Evolutionary conservation across 208 protist species (phyloP).

Genomic region (Crithidia fasciculata): DNA sequence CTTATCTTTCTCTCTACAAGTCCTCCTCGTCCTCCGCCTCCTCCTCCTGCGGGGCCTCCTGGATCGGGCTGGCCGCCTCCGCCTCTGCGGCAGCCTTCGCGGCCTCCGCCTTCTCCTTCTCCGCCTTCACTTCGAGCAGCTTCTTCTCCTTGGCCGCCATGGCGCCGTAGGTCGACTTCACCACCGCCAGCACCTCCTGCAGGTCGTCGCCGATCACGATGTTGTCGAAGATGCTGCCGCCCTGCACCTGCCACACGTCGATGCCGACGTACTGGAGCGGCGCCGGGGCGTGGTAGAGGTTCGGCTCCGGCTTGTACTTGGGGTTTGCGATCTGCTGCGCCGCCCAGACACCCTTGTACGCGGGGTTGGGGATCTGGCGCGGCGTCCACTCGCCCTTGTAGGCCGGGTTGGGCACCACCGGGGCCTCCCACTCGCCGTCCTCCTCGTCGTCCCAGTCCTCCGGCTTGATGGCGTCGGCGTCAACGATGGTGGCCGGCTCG

Average conservation of each 20-base stretch:
- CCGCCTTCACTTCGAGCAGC: conserved; percentile 8
- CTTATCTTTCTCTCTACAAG: conserved; percentile 7
- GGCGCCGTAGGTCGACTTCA: conserved; percentile 36
- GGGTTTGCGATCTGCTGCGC: conserved; percentile 92
- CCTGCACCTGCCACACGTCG: conserved; percentile 96
- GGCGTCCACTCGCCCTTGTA: conserved; percentile 91
- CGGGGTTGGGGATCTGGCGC: conserved; percentile 92
- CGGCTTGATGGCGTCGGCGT: conserved; percentile 91
- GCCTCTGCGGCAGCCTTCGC: background rate
- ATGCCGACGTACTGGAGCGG: conserved; percentile 90
- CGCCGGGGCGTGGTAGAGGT: conserved; percentile 70
- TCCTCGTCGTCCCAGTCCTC: conserved; percentile 93
- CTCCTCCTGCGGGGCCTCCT: background rate
- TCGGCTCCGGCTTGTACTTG: conserved; percentile 74
- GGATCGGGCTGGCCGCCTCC: background rate
- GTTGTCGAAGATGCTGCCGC: conserved; percentile 96
- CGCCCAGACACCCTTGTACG: conserved; percentile 94
- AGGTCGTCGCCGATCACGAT: conserved; percentile 93
- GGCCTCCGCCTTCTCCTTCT: conserved; percentile 13
- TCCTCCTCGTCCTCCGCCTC: conserved; percentile 3
- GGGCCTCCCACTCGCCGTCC: conserved; percentile 88
- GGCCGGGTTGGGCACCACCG: conserved; percentile 85
- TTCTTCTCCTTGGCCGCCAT: conserved; percentile 29
- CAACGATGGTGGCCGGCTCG: conserved; percentile 71
- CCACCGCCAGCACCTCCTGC: conserved; percentile 74